Base-by-base conservation (phyloP, 441 rosid genomes). In the Aquilaria agallochum region DNA sequence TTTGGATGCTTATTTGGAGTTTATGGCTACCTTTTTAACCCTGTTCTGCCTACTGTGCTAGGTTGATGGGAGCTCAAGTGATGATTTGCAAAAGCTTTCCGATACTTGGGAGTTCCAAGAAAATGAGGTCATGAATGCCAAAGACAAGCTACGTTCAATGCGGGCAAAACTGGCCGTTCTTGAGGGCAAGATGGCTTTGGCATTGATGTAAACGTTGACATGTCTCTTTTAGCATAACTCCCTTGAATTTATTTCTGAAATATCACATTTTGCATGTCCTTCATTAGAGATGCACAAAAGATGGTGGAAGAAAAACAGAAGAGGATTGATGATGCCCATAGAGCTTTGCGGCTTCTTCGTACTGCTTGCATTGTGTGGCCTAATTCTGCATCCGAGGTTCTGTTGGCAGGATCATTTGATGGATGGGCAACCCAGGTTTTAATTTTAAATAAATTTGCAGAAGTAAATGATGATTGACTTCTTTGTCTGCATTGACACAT, bases 101-200 rank as follows among this genome's bases (percentile, higher is more conserved):
- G 95, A 93, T 85, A 88, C 87, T 58, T 80, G 73, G 90, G 98
- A 93, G 75, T 88, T 80, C 69, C 87, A 85, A 63, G 91, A 90
- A 75, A 87, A 76, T 64, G 91, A 87, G 74, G 83, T 93, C 70
- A 81, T 83, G 63, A 64, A 70, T 71, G 87, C 92, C 59, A 83
- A 72, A 65, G 76, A 75, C 74, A 81, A 75, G 68, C 64, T 90
- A 67, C 84, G 93, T 57, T 85, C 98, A 49, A 73, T 76, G 65
- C 86, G 83, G 55, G 96, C 97, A 31, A 90, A 86, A 73, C 58
- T 90, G 72, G 90, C 84, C 0, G 85, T 88, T 46, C 74, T 87
- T 55, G 97, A 93, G 77, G 96, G 97, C 68, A 90, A 88, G 76
- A 90, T 88, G 92, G 79, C 95, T 55, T 70, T 85, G 72, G 78